Evolutionary conservation across 176 grass and related monocot genomes (phyloP).

Genomic region (Raddia distichophylla): DNA sequence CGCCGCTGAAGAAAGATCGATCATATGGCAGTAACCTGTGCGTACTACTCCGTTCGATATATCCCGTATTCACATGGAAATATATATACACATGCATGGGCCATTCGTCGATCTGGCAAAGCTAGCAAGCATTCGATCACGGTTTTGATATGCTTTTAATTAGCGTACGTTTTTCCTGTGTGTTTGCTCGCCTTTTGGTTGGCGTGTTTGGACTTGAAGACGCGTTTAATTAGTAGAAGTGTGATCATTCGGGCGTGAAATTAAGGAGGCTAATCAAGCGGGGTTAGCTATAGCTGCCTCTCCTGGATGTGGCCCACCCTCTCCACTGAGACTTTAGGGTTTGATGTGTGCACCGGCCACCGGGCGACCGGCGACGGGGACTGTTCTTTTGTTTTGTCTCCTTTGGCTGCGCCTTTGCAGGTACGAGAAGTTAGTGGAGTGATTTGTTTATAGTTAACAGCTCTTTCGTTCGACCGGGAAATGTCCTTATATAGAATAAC

Average conservation of each 20-base stretch:
- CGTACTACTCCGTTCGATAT: too few relatives aligned
- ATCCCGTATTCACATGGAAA: too few relatives aligned
- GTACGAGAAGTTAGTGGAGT: conserved; percentile 31
- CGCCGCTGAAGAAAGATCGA: conserved; percentile 18
- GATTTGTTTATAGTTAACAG: conserved; percentile 21
- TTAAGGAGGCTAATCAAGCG: neutral
- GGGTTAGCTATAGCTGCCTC: conserved; percentile 17
- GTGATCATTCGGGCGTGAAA: conserved; percentile 35
- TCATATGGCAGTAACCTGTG: neutral
- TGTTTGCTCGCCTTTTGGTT: conserved; percentile 1
- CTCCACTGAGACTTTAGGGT: conserved; percentile 50
- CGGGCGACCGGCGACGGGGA: neutral
- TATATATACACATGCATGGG: neutral
- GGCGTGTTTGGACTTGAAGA: conserved; percentile 33
- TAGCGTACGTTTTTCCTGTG: conserved; percentile 26
- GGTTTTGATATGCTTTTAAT: conserved; percentile 24
- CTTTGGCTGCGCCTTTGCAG: conserved; percentile 47
- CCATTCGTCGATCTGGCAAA: neutral
- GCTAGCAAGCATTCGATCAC: neutral
- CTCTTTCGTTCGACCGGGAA: too few relatives aligned
- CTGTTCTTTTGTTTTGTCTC: conserved; percentile 37
- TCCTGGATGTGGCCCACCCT: conserved; percentile 25
- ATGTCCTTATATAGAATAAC: too few relatives aligned
- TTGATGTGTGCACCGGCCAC: conserved; percentile 33
- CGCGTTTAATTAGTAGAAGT: neutral